Conservation (phyloP, 1,284 basidiomycete genomes). For the Ganoderma multipileum region DNA sequence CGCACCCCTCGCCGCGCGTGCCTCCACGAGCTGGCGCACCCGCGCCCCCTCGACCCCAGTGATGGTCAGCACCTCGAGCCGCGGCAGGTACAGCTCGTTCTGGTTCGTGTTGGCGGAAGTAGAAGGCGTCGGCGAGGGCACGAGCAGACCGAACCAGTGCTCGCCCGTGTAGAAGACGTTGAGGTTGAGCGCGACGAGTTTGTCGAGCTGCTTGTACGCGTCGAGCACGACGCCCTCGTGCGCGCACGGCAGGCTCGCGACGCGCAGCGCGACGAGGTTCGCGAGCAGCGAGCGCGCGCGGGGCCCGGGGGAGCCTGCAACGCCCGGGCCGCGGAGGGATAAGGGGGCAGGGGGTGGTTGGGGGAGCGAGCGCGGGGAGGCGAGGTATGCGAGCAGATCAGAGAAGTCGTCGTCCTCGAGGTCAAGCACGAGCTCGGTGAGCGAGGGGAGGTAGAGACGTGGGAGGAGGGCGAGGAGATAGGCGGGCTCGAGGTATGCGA, state of each 20-base stretch:
- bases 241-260: constrained; percentile 54
- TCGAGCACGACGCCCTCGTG: constrained; percentile 41
- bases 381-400: constrained; percentile 51
- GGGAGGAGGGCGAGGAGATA: constrained; percentile 51
- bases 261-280: constrained; percentile 49
- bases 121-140: constrained; percentile 14
- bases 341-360: constrained; percentile 13
- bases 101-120: constrained; percentile 9
- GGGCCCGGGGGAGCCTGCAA: constrained; percentile 27
- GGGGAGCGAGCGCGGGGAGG: constrained; percentile 34
- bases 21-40: constrained; percentile 52
- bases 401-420: constrained; percentile 57
- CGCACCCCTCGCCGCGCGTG: constrained; percentile 47
- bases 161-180: constrained; percentile 46
- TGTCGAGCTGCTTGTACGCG: constrained; percentile 45
- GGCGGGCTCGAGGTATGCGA: constrained; percentile 60
- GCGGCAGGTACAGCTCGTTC: constrained; percentile 39
- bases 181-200: constrained; percentile 51
- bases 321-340: constrained; percentile 25
- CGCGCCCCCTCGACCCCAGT: constrained; percentile 47
- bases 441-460: constrained; percentile 52
- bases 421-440: constrained; percentile 54
- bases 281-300: constrained; percentile 38
- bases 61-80: constrained; percentile 52
- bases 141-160: constrained; percentile 50